These are phyloP conservation scores for Penicillium griseofulvum DNA, from an alignment of 2,329 filamentous ascomycete genomes.

Conservation along the genomic window DNA sequence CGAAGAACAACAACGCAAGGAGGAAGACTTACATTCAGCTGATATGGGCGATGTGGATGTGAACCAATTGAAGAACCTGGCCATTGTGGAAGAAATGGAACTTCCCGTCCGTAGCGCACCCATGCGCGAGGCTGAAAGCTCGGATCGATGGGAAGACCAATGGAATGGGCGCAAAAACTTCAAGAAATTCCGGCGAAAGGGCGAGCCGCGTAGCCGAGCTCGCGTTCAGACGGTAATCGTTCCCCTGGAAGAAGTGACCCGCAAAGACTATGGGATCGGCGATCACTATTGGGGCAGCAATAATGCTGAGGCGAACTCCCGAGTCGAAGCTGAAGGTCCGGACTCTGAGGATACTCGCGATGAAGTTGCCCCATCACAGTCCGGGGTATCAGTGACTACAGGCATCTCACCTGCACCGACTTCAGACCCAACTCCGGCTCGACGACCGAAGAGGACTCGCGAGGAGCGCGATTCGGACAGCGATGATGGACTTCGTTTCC, in stretches of 20 bases:
- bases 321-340: conserved; percentile 19
- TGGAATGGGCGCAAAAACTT: conserved; percentile 98
- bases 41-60: conserved; percentile 64
- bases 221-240: conserved; percentile 62
- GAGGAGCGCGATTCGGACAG: conserved; percentile 52
- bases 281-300: conserved; percentile 66
- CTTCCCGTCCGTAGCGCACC: conserved; percentile 46
- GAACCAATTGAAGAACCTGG: conserved; percentile 68
- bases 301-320: conserved; percentile 25
- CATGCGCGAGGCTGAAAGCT: conserved; percentile 38
- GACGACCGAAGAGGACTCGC: conserved; percentile 35
- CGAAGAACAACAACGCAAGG: conserved; percentile 50
- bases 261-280: conserved; percentile 69
- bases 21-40: conserved; percentile 54
- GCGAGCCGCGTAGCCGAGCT: conserved; percentile 38
- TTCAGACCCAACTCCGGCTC: conserved; percentile 21
- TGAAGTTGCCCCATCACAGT: conserved; percentile 4
- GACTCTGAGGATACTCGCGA: conserved; percentile 6
- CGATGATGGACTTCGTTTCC: conserved; percentile 57
- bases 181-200: conserved; percentile 67
- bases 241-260: conserved; percentile 66
- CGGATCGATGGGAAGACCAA: conserved; percentile 73
- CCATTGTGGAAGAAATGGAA: conserved; percentile 74
- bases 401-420: conserved; percentile 13
- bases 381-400: conserved; percentile 11